Conservation (phyloP, 2,329 filamentous ascomycete species). For the Beauveria varroae region DNA sequence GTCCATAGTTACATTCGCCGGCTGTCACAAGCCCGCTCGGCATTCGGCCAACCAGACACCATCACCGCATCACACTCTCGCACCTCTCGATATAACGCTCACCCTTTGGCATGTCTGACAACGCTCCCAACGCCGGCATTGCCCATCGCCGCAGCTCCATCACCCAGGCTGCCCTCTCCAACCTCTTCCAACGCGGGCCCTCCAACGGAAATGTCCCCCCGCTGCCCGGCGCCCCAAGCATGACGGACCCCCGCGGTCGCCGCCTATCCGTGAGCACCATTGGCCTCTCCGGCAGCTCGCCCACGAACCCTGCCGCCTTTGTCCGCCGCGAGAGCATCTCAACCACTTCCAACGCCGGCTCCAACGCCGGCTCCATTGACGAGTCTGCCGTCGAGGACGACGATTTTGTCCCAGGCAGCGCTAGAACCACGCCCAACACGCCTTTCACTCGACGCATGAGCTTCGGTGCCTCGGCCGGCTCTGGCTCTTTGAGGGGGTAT, state of each 20-base stretch:
- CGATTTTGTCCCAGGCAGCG: conserved; percentile 40
- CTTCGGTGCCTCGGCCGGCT: conserved; percentile 69
- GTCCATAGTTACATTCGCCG: neutral
- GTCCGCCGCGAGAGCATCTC: conserved; percentile 61
- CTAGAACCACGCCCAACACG: conserved; percentile 56
- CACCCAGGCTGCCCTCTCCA: conserved; percentile 48
- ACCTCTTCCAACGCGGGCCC: conserved; percentile 51
- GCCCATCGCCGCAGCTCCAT: conserved; percentile 47
- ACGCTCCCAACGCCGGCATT: conserved; percentile 24
- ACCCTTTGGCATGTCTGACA: conserved; percentile 25
- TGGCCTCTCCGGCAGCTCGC: conserved; percentile 64
- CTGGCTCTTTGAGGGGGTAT: conserved; percentile 58
- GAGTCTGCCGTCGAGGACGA: conserved; percentile 69
- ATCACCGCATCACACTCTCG: conserved; percentile 16
- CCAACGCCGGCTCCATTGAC: conserved; percentile 51
- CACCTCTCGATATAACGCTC: conserved; percentile 17
- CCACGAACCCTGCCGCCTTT: conserved; percentile 46
- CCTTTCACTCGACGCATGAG: conserved; percentile 82
- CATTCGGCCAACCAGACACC: neutral
- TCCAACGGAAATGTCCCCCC: conserved; percentile 37
- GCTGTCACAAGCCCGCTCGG: conserved; percentile 1
- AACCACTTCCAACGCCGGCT: conserved; percentile 50
- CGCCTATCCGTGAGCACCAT: conserved; percentile 69
- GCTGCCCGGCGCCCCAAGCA: conserved; percentile 28
- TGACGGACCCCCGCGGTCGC: conserved; percentile 53